Evolutionary conservation across 495 filamentous ascomycete species (phyloP), one percentile per base, ranked within the genome.

Genomic region (Margaritispora aquatica): DNA sequence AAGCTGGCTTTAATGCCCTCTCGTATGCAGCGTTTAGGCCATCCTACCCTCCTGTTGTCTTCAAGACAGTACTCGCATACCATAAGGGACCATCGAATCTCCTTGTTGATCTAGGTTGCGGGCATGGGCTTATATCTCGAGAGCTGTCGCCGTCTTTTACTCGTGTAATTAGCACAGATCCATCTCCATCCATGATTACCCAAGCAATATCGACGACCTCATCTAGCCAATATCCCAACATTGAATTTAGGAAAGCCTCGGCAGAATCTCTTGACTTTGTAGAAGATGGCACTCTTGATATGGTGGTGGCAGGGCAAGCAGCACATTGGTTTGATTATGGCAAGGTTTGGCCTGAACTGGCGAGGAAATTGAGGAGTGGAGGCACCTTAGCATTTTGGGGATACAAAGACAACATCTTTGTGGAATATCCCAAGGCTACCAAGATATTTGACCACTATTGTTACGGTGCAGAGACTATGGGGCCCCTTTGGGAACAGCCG

Each of bases 311-410:
- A 4, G 84, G 76, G 2, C 81, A 88, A 61, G 81, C 83, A 17
- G 84, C 81, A 62, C 84, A 87, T 65, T 88, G 83, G 84, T 86
- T 88, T 65, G 74, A 84, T 59, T 78, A 78, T 60, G 34, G 53
- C 10, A 69, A 68, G 21, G 72, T 78, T 9, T 87, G 81, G 77
- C 73, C 73, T 4, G 82, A 83, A 55, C 70, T 88, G 54, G 69
- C 70, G 11, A 70, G 79, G 8, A 73, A 84, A 1, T 61, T 87
- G 4, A 73, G 79, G 46, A 68, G 63, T 1, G 79, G 77, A 21
- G 84, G 83, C 20, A 82, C 81, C 4, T 51, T 87, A 15, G 81
- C 82, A 0, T 80, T 80, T 58, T 85, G 82, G 82, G 82, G 83
- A 3, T 87, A 87, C 59, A 82, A 79, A 58, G 85, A 87, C 61